Conservation (phyloP, 495 filamentous ascomycete genomes). For the Hyaloscypha variabilis region DNA sequence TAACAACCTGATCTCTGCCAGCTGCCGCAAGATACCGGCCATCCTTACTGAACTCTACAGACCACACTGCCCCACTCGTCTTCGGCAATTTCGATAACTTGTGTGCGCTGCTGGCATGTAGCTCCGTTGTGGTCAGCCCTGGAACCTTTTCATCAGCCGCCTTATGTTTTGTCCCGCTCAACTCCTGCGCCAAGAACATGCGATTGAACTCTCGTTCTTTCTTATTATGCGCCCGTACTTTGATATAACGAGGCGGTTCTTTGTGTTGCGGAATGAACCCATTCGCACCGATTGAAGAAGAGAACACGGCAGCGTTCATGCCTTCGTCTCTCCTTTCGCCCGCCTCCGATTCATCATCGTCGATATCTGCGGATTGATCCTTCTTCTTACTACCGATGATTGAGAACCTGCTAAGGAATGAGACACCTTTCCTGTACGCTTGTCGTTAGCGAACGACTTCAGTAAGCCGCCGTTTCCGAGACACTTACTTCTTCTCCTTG, state of each 20-base stretch:
- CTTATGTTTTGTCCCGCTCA: slow-evolving; percentile 55
- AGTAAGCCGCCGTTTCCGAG: slow-evolving; percentile 17
- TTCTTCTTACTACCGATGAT: slow-evolving; percentile 83
- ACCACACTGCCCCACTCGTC: slow-evolving; percentile 75
- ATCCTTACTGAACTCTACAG: slow-evolving; percentile 90
- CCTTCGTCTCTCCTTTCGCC: slow-evolving; percentile 66
- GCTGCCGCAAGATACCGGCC: slow-evolving; percentile 89
- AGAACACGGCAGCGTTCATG: slow-evolving; percentile 79
- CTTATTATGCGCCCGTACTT: slow-evolving; percentile 79
- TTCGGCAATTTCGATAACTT: slow-evolving; percentile 36
- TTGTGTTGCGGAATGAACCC: slow-evolving; percentile 89
- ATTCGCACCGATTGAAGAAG: slow-evolving; percentile 67
- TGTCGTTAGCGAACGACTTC: slow-evolving; percentile 24
- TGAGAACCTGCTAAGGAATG: slow-evolving; percentile 80
- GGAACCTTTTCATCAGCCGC: slow-evolving; percentile 38
- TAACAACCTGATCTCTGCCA: slow-evolving; percentile 82
- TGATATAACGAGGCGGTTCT: slow-evolving; percentile 89
- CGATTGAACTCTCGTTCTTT: slow-evolving; percentile 81
- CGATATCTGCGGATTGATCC: slow-evolving; percentile 53
- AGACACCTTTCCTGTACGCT: slow-evolving; percentile 74
- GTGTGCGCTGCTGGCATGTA: slow-evolving; percentile 36
- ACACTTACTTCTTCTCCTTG: slow-evolving; percentile 45
- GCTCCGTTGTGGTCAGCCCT: slow-evolving; percentile 39
- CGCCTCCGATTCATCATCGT: slow-evolving; percentile 73
- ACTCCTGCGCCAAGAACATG: slow-evolving; percentile 89